Evolutionary conservation across 2,329 filamentous ascomycete species (phyloP), one percentile per base, ranked within the genome.

Genomic region (Raffaelea deltoideospora): DNA sequence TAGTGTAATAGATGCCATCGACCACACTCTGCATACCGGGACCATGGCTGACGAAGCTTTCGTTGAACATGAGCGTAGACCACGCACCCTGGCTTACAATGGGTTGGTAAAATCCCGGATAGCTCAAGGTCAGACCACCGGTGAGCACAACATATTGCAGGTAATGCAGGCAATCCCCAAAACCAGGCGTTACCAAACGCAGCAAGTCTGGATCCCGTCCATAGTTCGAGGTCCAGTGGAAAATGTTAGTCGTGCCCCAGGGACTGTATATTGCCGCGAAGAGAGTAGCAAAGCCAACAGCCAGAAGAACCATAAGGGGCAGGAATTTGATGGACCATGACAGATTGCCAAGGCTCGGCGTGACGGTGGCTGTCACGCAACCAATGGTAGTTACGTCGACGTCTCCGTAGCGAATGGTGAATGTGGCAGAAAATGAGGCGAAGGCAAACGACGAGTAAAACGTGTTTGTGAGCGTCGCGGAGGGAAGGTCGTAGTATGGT

Each of bases 161-260:
- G 54, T 98, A 96, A 57, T 96, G 87, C 38, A 98, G 66, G 51
- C 90, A 98, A 53, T 98, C 90, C 7, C 85, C 86, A 53, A 98
- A 96, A 1, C 90, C 90, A 5, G 90, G 90, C 0, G 90, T 98
- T 24, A 98, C 85, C 33, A 98, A 66, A 38, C 90, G 77, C 37
- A 98, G 65, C 45, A 95, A 64, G 58, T 98, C 90, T 42, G 84
- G 82, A 48, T 98, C 90, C 47, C 88, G 76, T 26, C 90, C 90
- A 53, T 93, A 96, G 53, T 98, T 98, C 51, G 85, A 92, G n/a
- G 85, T 86, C 86, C 88, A 98, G 46, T 83, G 78, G 54, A 96
- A 96, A 17, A 88, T 68, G 53, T 98, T 82, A 8, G 75, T 75
- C 2, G 85, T 83, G 17, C 90, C 90, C 88, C 90, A 98, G 0